These are phyloP conservation scores for Naganishia vaughanmartiniae DNA, from an alignment of 768 basidiomycete species.

Conservation along the genomic window DNA sequence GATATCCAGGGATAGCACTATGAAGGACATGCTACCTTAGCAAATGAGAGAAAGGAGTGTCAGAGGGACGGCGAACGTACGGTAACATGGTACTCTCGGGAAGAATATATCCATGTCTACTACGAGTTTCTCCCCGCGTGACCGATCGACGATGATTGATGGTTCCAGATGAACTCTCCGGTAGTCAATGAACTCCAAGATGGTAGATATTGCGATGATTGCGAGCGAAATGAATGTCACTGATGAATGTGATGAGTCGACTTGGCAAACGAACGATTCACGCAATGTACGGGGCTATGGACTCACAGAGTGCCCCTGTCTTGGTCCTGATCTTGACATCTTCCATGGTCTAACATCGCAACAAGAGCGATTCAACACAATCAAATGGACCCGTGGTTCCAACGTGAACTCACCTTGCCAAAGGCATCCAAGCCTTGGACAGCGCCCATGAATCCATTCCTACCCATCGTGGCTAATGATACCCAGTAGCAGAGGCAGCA, in stretches of 20 bases:
- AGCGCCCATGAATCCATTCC: conserved; percentile 52
- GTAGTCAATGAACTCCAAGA: conserved; percentile 95
- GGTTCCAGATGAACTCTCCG: conserved; percentile 77
- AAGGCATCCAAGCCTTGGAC: conserved; percentile 96
- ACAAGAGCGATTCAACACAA: background rate
- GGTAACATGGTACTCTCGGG: conserved; percentile 93
- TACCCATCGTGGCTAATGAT: conserved; percentile 44
- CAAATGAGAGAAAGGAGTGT: background rate
- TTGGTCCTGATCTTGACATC: conserved; percentile 99
- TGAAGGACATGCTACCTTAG: background rate
- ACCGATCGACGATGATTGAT: conserved; percentile 89
- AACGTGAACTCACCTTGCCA: conserved; percentile 73
- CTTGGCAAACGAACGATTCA: background rate
- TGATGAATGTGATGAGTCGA: conserved; percentile 49
- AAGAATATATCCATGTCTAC: conserved; percentile 91
- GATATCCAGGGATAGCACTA: conserved; percentile 91
- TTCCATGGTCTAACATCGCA: conserved; percentile 76
- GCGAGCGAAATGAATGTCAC: conserved; percentile 89
- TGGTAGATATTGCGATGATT: conserved; percentile 84
- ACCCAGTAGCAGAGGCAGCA: background rate
- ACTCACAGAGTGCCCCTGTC: conserved; percentile 82
- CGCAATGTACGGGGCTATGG: background rate
- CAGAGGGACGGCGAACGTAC: conserved; percentile 58
- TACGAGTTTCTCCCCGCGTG: conserved; percentile 88
- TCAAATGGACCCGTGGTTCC: background rate